Base-by-base conservation (phyloP, 768 basidiomycete genomes). In the Kwoniella dendrophila region DNA sequence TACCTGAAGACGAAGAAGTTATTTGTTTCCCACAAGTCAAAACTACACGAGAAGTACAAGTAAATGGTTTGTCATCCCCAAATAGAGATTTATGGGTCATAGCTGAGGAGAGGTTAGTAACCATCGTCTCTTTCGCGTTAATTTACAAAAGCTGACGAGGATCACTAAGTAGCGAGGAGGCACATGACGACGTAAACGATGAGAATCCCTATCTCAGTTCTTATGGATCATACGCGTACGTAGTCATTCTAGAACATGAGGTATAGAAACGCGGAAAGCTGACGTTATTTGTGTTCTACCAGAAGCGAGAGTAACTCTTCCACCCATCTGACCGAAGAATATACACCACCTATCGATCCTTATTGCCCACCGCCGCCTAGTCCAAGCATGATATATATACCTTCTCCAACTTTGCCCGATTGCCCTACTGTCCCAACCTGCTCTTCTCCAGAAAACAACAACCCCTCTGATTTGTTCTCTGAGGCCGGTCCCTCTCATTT, bases 351-450 rank as follows among this genome's bases (percentile, higher is more conserved):
- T n/a, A 26, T 61, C 33, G 51, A 61, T 34, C 59, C 40, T 4
- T 48, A 40, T n/a, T 61, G 51, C 30, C 43, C 59, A 18, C 59
- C 59, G 18, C 59, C 59, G 16, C 59, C 59, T 22, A 61, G 59
- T 47, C 59, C 59, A 14, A 40, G 27, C 6, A 20, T 61, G 32
- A 34, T 29, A 29, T 12, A 51, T 27, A 27, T 51, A 8, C 59
- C 30, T 27, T 53, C 52, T 7, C 45, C 56, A 12, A 48, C 26
- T 8, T 20, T 56, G 26, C 54, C 54, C 16, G 26, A 44, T n/a
- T 30, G 34, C 32, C 54, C 56, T 12, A 24, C 18, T 20, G n/a
- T 58, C 20, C 56, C 56, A 3, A 16, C 27, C 0, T 38, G n/a
- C 16, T 33, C 16, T 34, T 32, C 49, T 10, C 30, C 27, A 27